These are phyloP conservation scores for Pleurotus giganteus DNA, from an alignment of 768 basidiomycete genomes.

Conservation along the genomic window DNA sequence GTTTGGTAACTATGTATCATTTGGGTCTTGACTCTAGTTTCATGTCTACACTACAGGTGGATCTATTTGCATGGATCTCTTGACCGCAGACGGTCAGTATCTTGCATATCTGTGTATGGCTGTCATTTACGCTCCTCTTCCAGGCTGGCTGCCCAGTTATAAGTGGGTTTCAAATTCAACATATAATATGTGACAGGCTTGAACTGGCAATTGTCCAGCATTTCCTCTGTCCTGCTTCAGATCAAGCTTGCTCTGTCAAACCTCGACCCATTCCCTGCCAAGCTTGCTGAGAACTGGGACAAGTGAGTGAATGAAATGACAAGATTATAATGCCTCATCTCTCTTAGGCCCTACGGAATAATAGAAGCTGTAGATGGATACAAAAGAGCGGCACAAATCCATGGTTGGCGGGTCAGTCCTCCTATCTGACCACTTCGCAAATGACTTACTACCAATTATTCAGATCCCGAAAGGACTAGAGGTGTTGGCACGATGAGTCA, in stretches of 20 bases:
- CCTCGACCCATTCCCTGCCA: conserved; percentile 60
- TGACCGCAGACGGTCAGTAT: conserved; percentile 56
- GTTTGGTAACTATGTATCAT: conserved; percentile 36
- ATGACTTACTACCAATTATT: not conserved
- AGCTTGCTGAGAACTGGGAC: conserved; percentile 52
- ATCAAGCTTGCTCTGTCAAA: conserved; percentile 71
- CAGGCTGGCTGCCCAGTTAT: conserved; percentile 70
- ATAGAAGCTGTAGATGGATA: conserved; percentile 62
- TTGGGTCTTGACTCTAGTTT: not conserved
- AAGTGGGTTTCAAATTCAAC: conserved; percentile 30
- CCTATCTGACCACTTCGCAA: not conserved
- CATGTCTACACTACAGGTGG: conserved; percentile 40
- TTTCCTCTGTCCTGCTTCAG: conserved; percentile 55
- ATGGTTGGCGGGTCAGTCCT: conserved; percentile 58
- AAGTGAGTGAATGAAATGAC: conserved; percentile 27
- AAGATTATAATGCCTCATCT: not conserved
- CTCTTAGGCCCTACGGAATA: conserved; percentile 42
- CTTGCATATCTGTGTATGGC: not conserved
- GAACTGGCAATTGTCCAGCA: conserved; percentile 23
- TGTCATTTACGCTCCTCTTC: not conserved
- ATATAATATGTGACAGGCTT: not conserved
- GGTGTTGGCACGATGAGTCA: too few species aligned
- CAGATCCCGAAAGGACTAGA: too few species aligned
- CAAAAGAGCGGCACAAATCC: conserved; percentile 60
- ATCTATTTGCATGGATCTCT: conserved; percentile 73